Base-by-base conservation (phyloP, 352 stramenopile species). In the Globisporangium ultimum region DNA sequence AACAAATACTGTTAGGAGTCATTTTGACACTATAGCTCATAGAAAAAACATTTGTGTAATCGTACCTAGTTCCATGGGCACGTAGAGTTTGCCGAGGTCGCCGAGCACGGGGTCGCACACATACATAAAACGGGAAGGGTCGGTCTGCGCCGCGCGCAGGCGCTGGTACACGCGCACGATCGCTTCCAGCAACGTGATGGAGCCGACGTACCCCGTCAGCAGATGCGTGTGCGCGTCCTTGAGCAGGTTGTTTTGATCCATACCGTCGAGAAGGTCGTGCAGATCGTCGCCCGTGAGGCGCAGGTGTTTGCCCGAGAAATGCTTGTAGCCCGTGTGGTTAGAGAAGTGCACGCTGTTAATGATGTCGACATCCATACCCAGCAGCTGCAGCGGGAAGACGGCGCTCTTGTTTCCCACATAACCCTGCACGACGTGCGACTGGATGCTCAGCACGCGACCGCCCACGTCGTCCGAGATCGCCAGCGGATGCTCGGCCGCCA, bases 291-390 rank as follows among this genome's bases (percentile, higher is more conserved):
- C 81, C 28, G 68, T 77, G 58, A 93, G 83, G 10, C 80, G 76
- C 61, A 92, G 76, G 18, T 78, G 75, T 53, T 87, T 83, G 55
- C 84, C 84, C 20, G 71, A 79, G 60, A 91, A 92, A 52, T 82
- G 83, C 40, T 63, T 64, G 72, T 93, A 95, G 3, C 86, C 86
- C 28, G 82, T 92, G 70, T 93, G 84, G 68, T 95, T 93, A 72
- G 84, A 92, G 59, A 95, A 93, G 60, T 95, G 84, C 18, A 95
- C 81, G 56, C 78, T 93, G 66, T 95, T 93, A 72, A 95, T 90
- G 48, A 88, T 80, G 69, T 95, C 86, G 42, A 93, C 86, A 53
- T 95, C 86, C 70, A 93, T 77, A 18, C 86, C 84, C 34, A 95
- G 74, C 59, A 91, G 72, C 70, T 93, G 86, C 66, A 95, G 64